A percentile compares a stretch with the other conserved stretches of the same genome.
Conservation (phyloP, 2,329 filamentous ascomycete genomes). For the Botrytis cinerea region DNA sequence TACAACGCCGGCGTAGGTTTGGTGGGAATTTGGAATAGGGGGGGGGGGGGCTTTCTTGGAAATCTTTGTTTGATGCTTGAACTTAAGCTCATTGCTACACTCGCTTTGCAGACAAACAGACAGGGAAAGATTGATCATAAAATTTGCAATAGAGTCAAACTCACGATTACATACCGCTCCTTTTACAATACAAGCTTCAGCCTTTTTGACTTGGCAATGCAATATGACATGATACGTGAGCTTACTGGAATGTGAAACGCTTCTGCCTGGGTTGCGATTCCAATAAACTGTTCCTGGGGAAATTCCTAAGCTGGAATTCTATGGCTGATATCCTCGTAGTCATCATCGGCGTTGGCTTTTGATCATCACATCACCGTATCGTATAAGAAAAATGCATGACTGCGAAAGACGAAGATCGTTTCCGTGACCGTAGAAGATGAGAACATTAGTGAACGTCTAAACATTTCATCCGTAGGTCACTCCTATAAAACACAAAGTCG, state of each 20-base stretch:
- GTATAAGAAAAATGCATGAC: too few relatives aligned
- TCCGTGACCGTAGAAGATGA: not conserved
- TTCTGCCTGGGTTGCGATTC: not conserved
- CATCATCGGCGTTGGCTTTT: not conserved
- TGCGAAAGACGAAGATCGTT: not conserved
- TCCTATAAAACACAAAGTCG: not conserved
- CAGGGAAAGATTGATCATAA: not conserved
- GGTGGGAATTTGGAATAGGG: not conserved
- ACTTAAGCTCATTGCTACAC: not conserved
- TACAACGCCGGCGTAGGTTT: not conserved
- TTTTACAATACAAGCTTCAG: slow-evolving; percentile 4
- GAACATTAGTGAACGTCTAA: not conserved
- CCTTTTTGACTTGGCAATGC: not conserved
- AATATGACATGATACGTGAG: not conserved
- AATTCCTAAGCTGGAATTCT: not conserved
- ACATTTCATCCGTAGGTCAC: not conserved
- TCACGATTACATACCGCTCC: not conserved
- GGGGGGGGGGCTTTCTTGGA: too few relatives aligned
- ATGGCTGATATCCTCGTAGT: not conserved
- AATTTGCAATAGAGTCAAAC: not conserved
- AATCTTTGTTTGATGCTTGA: not conserved
- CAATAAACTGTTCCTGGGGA: not conserved
- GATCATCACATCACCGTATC: not conserved
- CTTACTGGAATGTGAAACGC: not conserved
- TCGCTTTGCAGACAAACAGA: not conserved